These are phyloP conservation scores for Leavenworthia alabamica DNA, from an alignment of 345 rosid species.

Conservation along the genomic window DNA sequence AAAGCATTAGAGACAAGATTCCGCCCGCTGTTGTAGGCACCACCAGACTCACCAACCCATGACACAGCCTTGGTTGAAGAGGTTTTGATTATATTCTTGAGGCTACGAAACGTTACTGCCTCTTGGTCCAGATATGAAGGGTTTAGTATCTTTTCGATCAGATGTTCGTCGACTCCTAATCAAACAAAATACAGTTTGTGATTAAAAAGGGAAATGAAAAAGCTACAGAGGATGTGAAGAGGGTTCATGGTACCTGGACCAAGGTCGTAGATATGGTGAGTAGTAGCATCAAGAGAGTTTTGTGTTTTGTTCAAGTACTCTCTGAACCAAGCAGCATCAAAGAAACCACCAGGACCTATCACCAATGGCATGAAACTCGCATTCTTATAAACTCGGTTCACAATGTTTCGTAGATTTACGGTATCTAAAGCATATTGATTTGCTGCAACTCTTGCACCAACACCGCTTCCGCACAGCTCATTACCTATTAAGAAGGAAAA, in stretches of 20 bases:
- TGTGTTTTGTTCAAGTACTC: conserved; percentile 49
- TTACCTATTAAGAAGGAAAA: conserved; percentile 51
- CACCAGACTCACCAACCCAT: conserved; percentile 97
- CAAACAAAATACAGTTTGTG: conserved; percentile 2
- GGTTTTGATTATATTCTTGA: conserved; percentile 44
- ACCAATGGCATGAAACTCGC: conserved; percentile 50
- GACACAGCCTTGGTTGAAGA: conserved; percentile 54
- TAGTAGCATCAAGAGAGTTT: conserved; percentile 47
- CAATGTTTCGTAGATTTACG: conserved; percentile 40
- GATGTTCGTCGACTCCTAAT: conserved; percentile 61
- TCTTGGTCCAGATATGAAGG: conserved; percentile 62
- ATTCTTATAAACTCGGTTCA: conserved; percentile 42
- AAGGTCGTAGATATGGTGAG: conserved; percentile 88
- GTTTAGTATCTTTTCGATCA: conserved; percentile 63
- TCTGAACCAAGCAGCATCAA: conserved; percentile 60
- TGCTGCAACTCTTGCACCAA: conserved; percentile 69
- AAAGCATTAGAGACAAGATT: conserved; percentile 77
- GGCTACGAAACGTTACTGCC: conserved; percentile 42
- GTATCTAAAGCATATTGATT: conserved; percentile 70
- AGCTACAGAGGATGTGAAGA: not conserved
- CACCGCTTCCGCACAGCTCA: conserved; percentile 74
- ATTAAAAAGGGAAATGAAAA: not conserved
- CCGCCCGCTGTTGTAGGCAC: conserved; percentile 90
- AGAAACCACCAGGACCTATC: conserved; percentile 90
- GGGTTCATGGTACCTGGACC: conserved; percentile 63